Base-by-base conservation (phyloP, 148 eudicot genomes). In the Dysphania ambrosioides region DNA sequence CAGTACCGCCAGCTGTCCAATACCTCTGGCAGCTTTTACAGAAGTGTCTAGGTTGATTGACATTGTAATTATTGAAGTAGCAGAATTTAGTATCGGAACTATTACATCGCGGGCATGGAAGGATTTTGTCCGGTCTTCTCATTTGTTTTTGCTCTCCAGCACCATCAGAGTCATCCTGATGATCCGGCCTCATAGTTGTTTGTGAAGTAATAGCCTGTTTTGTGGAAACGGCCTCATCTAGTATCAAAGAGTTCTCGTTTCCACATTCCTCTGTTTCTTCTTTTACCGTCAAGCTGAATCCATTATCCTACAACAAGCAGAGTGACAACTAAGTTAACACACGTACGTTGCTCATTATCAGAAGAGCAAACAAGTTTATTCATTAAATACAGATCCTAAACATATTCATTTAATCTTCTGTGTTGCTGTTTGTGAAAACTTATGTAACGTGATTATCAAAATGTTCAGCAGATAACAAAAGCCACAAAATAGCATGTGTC, bases 61-160 rank as follows among this genome's bases (percentile, higher is more conserved):
- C 82, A 53, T 79, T 79, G 74, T 79, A 79, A 58, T 79, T 79
- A 56, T 79, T 79, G 35, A 79, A 79, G 82, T 79, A 79, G 64
- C 82, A 79, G 47, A 79, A 85, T 59, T 85, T 85, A 27, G 88
- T 86, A 1, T 86, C 86, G 5, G 69, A 61, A 40, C 88, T 86
- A 41, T 79, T 74, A 79, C 88, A 86, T 30, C 88, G 76, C 5
- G 88, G 88, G 76, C 88, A 86, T 10, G 79, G 83, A 49, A 86
- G 65, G 72, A 86, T 66, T 64, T 83, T 86, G 77, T 86, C 86
- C 0, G 88, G 88, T 66, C 79, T 81, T 77, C 79, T 81, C 23
- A 74, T 32, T 40, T 51, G 47, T 47, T 71, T 83, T 21, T 66
- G 75, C 16, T 60, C 72, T n/a, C 38, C 79, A 1, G 31, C 29